Evolutionary conservation across 495 filamentous ascomycete genomes (phyloP).

Genomic region (Penicillium canescens): DNA sequence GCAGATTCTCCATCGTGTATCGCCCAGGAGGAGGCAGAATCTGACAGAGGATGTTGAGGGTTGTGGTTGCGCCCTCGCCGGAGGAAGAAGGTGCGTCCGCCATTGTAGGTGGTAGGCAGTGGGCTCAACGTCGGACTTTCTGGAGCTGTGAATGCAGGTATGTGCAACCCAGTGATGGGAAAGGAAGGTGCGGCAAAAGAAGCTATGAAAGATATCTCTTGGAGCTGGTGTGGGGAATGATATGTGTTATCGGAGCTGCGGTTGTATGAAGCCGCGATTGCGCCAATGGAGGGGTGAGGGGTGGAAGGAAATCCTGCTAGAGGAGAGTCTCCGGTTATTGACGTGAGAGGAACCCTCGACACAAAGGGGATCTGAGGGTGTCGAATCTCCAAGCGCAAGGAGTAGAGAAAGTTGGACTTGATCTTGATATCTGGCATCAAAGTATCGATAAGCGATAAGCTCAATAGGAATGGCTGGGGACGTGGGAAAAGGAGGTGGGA

Average conservation of each 20-base stretch:
- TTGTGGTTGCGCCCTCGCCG: conserved; percentile 15
- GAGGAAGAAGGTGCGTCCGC: not conserved
- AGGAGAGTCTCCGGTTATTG: no score
- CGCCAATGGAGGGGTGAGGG: no score
- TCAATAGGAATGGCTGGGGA: not conserved
- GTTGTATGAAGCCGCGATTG: no score
- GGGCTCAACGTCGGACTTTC: not conserved
- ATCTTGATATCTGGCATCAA: conserved; percentile 15
- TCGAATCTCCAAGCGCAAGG: not conserved
- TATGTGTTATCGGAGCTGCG: no score
- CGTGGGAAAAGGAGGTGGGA: not conserved
- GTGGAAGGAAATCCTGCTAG: no score
- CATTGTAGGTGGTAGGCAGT: not conserved
- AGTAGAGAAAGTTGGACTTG: not conserved
- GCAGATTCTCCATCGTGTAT: conserved; percentile 53
- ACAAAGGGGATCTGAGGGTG: not conserved
- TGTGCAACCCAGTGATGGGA: no score
- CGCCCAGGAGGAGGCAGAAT: conserved; percentile 55
- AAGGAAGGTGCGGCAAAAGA: no score
- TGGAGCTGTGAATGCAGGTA: no score
- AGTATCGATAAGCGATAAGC: not conserved
- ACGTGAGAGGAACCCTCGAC: no score
- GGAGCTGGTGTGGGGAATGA: no score
- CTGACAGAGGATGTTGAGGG: conserved; percentile 65
- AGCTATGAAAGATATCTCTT: no score